A percentile compares a stretch with the other conserved stretches of the same genome.
Evolutionary conservation across 2,329 filamentous ascomycete genomes (phyloP).

Genomic region (Diaporthe longicolla): DNA sequence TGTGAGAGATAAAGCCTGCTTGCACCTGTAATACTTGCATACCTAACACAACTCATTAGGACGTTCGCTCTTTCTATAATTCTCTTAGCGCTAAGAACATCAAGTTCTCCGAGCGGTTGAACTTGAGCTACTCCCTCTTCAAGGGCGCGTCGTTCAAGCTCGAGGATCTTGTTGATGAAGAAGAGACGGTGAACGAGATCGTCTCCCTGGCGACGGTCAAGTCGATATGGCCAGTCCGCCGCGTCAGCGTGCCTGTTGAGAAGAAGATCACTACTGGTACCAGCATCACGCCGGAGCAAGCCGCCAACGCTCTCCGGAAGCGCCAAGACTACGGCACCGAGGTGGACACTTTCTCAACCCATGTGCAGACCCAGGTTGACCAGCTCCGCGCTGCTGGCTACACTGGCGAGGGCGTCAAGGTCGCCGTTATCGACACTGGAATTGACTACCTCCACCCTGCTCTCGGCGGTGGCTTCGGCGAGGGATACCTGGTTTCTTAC

Average conservation of each 20-base stretch:
- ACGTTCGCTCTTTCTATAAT: slow-evolving; percentile 44
- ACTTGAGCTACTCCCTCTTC: slow-evolving; percentile 46
- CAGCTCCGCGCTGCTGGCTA: slow-evolving; percentile 51
- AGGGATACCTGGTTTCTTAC: slow-evolving; percentile 37
- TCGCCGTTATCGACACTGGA: slow-evolving; percentile 55
- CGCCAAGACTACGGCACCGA: slow-evolving; percentile 19
- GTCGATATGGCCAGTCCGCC: slow-evolving; percentile 50
- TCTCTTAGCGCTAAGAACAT: slow-evolving; percentile 41
- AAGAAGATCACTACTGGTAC: slow-evolving; percentile 21
- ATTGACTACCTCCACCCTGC: slow-evolving; percentile 58
- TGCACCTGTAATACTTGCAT: fast-evolving
- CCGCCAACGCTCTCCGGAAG: slow-evolving; percentile 7
- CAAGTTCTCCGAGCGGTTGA: slow-evolving; percentile 42
- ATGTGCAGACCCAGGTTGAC: slow-evolving; percentile 51
- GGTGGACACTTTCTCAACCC: slow-evolving; percentile 44
- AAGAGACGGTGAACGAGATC: slow-evolving; percentile 44
- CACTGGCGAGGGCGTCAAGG: slow-evolving; percentile 50
- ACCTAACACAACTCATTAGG: neutral
- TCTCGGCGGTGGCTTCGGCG: slow-evolving; percentile 58
- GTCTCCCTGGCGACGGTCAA: slow-evolving; percentile 47
- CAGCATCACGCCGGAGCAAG: slow-evolving; percentile 15
- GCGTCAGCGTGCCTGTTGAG: slow-evolving; percentile 39
- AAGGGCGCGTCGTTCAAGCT: slow-evolving; percentile 45
- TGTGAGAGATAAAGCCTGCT: slow-evolving; percentile 16
- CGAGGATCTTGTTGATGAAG: slow-evolving; percentile 33